Evolutionary conservation across 179 eudicot species (phyloP), one percentile per base, ranked within the genome.

Genomic region (Nepenthes alata): DNA sequence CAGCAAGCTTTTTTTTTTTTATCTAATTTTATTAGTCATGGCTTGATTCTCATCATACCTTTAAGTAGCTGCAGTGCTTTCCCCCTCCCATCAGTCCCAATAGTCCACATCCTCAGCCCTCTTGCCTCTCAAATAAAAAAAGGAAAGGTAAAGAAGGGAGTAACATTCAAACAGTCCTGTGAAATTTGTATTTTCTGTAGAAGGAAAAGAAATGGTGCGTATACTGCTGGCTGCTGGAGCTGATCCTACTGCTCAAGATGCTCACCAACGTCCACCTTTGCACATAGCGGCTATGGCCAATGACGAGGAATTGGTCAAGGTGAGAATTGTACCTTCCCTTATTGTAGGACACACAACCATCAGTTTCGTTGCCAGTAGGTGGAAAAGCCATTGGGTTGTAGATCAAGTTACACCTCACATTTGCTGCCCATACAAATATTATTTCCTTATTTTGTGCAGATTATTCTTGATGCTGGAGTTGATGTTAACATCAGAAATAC

Each of bases 271-370:
- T 65, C 89, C 98, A 60, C 85, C 85, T 59, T 78, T 93, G 70
- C 98, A 93, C 70, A 82, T 83, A 60, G 98, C 98, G 72, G 85
- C 97, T 63, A 89, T 93, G 97, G 85, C 85, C 63, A 85, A 89
- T 77, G 97, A 93, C 68, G 83, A 78, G 63, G 86, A 85, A 77
- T 67, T 93, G 69, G 96, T 89, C 57, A 87, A 80, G 94, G 98
- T 87, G 74, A 60, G 78, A 57, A 58, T 48, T 53, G 50, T 58
- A 38, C 36, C 53, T 60, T 35, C 54, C n/a, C 15, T 6, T 14
- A 37, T 14, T 11, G 45, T 0, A 62, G 14, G 4, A 14, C 1
- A 48, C 25, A 34, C 34, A 52, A 53, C 44, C 54, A n/a, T 67
- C 15, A 39, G 11, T 53, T 38, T 62, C 2, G 11, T 34, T 16